Evolutionary conservation across 441 rosid genomes (phyloP), one percentile per base, ranked within the genome.

Genomic region (Populus trichocarpa): DNA sequence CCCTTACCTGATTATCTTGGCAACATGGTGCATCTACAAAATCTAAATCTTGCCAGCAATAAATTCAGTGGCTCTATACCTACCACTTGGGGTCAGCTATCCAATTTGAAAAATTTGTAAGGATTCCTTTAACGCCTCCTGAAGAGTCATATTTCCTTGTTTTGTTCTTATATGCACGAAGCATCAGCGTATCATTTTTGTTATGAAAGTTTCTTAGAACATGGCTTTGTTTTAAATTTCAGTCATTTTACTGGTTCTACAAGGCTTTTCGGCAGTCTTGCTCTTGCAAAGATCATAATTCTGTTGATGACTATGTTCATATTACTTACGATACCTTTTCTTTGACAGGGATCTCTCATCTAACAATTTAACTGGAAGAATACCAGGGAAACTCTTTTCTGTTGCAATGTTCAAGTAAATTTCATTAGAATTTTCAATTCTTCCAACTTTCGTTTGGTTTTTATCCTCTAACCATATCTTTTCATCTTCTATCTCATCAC

Each of bases 51-150:
- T 30, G 95, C 97, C 30, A 87, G 87, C 71, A 96, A 96, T 79
- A 86, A 86, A 72, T 91, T 96, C 90, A 87, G 71, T 61, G 97
- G 97, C 73, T 85, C 93, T 13, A 90, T 96, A 83, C 98, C 99
- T 0, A 20, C 32, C 16, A 74, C 81, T 66, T 96, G 98, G 99
- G 86, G 84, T 63, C 89, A 81, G 75, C 90, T 96, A 65, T 78
- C 90, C 10, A 89, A 92, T 82, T 88, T 96, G 72, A 91, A 90
- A 82, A 81, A 87, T 81, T 75, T 96, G 98, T 96, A 86, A 88
- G 91, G 70, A 75, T 63, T 14, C 22, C 59, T 69, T 73, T 46
- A 25, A 67, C 23, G 26, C 66, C 13, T 30, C 70, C 16, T n/a
- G 36, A 53, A 61, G 65, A 66, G 11, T 78, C 75, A 28, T 12